Evolutionary conservation across 371 early-diverging fungal species (phyloP).

Genomic region (Umbelopsis sp.): DNA sequence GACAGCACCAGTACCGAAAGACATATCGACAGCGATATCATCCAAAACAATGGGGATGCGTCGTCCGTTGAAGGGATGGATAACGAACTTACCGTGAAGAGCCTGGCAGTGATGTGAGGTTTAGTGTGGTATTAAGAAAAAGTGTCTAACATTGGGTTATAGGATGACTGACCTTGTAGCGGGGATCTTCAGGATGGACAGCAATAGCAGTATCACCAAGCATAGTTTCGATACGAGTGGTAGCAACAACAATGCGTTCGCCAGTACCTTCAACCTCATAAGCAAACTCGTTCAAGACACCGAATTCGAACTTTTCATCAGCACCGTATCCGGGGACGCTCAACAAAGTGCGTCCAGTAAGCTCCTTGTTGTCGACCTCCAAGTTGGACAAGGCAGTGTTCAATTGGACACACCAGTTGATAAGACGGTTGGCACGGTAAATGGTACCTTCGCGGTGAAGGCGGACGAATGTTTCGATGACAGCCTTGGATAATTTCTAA

Average conservation of each 20-base stretch:
- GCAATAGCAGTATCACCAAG: conserved; percentile 98
- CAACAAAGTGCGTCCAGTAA: conserved; percentile 86
- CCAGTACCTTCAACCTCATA: conserved; percentile 82
- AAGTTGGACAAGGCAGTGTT: conserved; percentile 98
- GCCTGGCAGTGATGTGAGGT: conserved; percentile 37
- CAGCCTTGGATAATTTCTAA: conserved; percentile 79
- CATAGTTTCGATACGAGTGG: conserved; percentile 99
- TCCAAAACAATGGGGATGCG: conserved; percentile 93
- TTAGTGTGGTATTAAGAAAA: too few relatives aligned
- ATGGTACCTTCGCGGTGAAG: conserved; percentile 97
- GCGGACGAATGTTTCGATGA: conserved; percentile 94
- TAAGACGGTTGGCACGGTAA: conserved; percentile 96
- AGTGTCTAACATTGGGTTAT: not conserved
- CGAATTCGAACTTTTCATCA: conserved; percentile 96
- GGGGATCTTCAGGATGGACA: conserved; percentile 87
- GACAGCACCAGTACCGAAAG: conserved; percentile 99
- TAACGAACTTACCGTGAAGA: conserved; percentile 90
- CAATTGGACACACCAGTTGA: conserved; percentile 99
- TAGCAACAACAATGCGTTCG: conserved; percentile 94
- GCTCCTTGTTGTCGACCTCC: conserved; percentile 95
- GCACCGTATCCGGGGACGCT: conserved; percentile 90
- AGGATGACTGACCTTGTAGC: conserved; percentile 67
- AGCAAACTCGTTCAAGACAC: conserved; percentile 94
- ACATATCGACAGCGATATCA: conserved; percentile 93
- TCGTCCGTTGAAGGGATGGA: conserved; percentile 95